phyloP scores from a whole-genome alignment of 768 basidiomycete species.

The Suillus hirtellus region DNA sequence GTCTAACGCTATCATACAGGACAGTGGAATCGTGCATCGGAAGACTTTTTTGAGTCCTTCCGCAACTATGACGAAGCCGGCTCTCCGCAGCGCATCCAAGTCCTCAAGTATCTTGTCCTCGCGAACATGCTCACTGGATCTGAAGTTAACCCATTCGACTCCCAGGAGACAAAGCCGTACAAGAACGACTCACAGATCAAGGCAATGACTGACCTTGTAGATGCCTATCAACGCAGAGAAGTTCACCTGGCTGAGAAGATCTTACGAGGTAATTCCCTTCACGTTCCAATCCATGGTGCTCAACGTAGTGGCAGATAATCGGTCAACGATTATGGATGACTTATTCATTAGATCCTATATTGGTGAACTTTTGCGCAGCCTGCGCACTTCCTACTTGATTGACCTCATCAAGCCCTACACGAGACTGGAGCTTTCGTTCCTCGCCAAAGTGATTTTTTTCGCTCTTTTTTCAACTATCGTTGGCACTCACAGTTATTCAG shows the following conservation, averaged over 20 bases:
- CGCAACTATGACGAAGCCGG: constrained; percentile 98
- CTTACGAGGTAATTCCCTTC: constrained; percentile 60
- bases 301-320: constrained; percentile 64
- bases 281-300: constrained; percentile 4
- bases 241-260: constrained; percentile 98
- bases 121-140: constrained; percentile 98
- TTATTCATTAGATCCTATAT: constrained; percentile 94
- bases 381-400: constrained; percentile 95
- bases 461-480: not conserved
- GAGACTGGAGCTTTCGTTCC: constrained; percentile 87
- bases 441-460: constrained; percentile 69
- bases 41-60: constrained; percentile 99
- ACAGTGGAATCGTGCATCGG: constrained; percentile 95
- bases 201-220: constrained; percentile 97
- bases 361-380: constrained; percentile 89
- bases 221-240: constrained; percentile 94
- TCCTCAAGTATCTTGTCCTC: constrained; percentile 95
- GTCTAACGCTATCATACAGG: constrained; percentile 45
- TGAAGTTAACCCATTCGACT: constrained; percentile 99
- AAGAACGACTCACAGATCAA: constrained; percentile 96
- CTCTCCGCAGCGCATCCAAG: constrained; percentile 94
- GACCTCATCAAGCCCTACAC: constrained; percentile 99
- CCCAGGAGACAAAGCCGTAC: constrained; percentile 98
- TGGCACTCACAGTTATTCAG: constrained; percentile 41
- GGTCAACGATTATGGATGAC: constrained; percentile 95